phyloP scores from a whole-genome alignment of 495 filamentous ascomycete species.

The Aspergillus indologenus region DNA sequence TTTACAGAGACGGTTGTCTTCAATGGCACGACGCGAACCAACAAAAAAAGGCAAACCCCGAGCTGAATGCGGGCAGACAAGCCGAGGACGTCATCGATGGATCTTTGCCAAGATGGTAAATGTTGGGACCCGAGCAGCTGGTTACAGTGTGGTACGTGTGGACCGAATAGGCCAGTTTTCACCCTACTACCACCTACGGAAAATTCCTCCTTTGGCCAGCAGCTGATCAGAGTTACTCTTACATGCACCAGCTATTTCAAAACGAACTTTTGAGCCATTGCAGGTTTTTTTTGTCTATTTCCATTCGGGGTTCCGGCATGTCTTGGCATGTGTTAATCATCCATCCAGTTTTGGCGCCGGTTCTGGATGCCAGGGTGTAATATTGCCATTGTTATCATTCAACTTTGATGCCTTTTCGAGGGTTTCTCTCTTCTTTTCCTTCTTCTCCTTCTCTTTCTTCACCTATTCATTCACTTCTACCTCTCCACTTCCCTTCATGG shows the following conservation, averaged over 20 bases:
- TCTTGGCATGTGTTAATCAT: conserved; percentile 4
- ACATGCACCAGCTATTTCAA: neutral
- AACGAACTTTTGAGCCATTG: neutral
- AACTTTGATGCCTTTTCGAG: neutral
- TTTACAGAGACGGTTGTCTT: neutral
- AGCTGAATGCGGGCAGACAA: neutral
- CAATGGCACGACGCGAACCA: neutral
- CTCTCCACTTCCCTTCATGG: neutral
- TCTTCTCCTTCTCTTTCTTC: neutral
- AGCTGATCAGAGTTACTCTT: neutral
- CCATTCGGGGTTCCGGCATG: neutral
- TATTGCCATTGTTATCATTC: neutral
- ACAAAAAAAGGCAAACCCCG: neutral
- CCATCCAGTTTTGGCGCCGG: neutral
- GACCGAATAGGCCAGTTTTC: neutral
- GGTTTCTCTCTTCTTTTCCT: neutral
- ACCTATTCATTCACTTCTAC: neutral
- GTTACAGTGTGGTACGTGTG: neutral
- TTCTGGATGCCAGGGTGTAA: neutral
- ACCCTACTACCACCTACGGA: too few relatives aligned
- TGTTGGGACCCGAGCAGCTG: neutral
- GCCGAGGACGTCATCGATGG: neutral
- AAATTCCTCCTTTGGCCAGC: neutral
- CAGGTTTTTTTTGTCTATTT: neutral
- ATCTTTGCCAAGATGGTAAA: neutral